phyloP scores from a whole-genome alignment of 176 grass and related monocot genomes.

The Areca catechu region DNA sequence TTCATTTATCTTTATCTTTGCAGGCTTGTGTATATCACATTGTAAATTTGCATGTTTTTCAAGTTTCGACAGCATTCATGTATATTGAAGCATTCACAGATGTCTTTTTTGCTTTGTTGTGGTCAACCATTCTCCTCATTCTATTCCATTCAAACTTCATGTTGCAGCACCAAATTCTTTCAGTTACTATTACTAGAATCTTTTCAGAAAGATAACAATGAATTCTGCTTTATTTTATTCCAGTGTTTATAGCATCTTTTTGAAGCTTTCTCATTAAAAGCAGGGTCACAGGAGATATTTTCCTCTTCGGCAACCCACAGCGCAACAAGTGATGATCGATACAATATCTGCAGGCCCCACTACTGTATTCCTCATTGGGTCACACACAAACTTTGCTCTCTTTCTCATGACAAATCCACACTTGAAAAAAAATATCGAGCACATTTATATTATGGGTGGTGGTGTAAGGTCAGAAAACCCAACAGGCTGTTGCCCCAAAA shows the following conservation, averaged over 20 bases:
- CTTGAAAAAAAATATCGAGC: conserved; percentile 67
- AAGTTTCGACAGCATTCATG: too few relatives aligned
- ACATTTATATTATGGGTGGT: conserved; percentile 93
- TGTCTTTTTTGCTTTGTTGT: too few relatives aligned
- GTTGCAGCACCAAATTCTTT: too few relatives aligned
- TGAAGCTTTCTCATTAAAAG: neutral
- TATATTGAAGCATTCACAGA: too few relatives aligned
- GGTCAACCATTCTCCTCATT: too few relatives aligned
- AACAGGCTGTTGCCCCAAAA: conserved; percentile 56
- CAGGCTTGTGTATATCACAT: too few relatives aligned
- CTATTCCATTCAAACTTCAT: too few relatives aligned
- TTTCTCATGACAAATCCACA: conserved; percentile 69
- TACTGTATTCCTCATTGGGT: conserved; percentile 52
- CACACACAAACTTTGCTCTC: conserved; percentile 65
- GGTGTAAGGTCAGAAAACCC: conserved; percentile 68
- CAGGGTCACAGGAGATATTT: conserved; percentile 71
- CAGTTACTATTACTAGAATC: too few relatives aligned
- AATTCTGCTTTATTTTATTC: conserved; percentile 7
- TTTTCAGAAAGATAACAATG: too few relatives aligned
- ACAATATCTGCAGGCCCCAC: conserved; percentile 63
- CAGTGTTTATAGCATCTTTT: neutral
- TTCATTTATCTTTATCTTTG: too few relatives aligned
- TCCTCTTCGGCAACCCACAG: conserved; percentile 47
- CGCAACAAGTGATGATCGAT: conserved; percentile 57
- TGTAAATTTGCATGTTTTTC: too few relatives aligned